Percentiles rank a stretch among this genome's conserved stretches.
phyloP scores from a whole-genome alignment of 2,329 filamentous ascomycete genomes.

The Chaetomium sp. region DNA sequence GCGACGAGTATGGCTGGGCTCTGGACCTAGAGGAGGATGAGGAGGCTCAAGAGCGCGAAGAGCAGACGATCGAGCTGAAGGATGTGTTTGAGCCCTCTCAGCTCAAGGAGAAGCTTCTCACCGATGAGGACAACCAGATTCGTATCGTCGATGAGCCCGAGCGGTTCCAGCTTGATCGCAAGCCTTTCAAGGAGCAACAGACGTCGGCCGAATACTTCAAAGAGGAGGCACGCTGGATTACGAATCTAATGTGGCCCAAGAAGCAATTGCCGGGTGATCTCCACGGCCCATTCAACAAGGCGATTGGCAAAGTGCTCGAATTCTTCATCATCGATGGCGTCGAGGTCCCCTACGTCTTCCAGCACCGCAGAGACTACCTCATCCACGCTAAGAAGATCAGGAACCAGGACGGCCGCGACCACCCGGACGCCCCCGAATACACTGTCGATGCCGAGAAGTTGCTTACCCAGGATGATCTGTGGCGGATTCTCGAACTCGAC shows the following conservation, averaged over 20 bases:
- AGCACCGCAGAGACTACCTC: slow-evolving; percentile 95
- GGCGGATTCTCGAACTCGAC: slow-evolving; percentile 91
- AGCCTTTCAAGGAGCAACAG: slow-evolving; percentile 76
- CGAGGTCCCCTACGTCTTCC: slow-evolving; percentile 95
- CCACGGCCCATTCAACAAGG: slow-evolving; percentile 75
- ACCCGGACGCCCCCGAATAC: slow-evolving; percentile 65
- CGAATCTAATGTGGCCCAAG: slow-evolving; percentile 81
- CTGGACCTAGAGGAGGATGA: slow-evolving; percentile 82
- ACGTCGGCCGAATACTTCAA: slow-evolving; percentile 78
- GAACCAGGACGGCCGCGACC: slow-evolving; percentile 53
- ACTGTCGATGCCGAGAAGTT: slow-evolving; percentile 78
- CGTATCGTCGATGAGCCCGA: slow-evolving; percentile 86
- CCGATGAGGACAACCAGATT: slow-evolving; percentile 89
- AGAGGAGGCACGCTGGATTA: slow-evolving; percentile 89
- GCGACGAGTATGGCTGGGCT: slow-evolving; percentile 93
- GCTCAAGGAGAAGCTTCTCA: slow-evolving; percentile 87
- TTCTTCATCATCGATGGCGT: slow-evolving; percentile 93
- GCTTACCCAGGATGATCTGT: slow-evolving; percentile 85
- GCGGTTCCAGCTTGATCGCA: slow-evolving; percentile 85
- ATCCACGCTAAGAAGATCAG: slow-evolving; percentile 75
- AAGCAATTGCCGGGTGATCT: slow-evolving; percentile 69
- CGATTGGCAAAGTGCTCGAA: slow-evolving; percentile 85
- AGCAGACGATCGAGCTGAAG: slow-evolving; percentile 85
- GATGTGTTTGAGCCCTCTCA: slow-evolving; percentile 98
- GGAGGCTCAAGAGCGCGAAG: slow-evolving; percentile 69